Conservation (phyloP, 1,284 basidiomycete species). For the Fomitopsis pinicola region DNA sequence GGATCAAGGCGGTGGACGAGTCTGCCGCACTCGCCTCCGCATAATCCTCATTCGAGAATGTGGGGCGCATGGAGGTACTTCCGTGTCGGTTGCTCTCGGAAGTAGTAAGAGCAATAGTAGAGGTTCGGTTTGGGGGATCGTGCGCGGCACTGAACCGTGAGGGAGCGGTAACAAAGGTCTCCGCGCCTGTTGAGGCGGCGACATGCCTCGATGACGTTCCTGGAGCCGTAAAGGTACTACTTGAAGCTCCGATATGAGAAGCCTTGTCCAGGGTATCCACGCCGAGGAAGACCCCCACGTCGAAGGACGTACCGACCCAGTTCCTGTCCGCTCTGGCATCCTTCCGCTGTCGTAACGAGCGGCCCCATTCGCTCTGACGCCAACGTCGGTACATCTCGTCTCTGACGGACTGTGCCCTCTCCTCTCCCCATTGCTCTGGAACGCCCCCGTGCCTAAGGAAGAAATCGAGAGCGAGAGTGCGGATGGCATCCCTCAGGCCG, state of each 20-base stretch:
- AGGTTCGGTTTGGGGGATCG: not conserved
- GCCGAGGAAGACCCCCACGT: slow-evolving; percentile 65
- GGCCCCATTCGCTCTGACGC: slow-evolving; percentile 63
- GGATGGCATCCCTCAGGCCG: slow-evolving; percentile 42
- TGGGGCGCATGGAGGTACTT: slow-evolving; percentile 1
- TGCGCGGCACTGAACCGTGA: slow-evolving; percentile 15
- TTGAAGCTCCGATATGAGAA: slow-evolving; percentile 7
- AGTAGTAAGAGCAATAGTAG: not conserved
- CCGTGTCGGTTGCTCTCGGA: not conserved
- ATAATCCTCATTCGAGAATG: not conserved
- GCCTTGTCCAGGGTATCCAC: slow-evolving; percentile 43
- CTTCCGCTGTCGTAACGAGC: slow-evolving; percentile 37
- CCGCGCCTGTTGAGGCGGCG: slow-evolving; percentile 15
- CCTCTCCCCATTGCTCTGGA: slow-evolving; percentile 61
- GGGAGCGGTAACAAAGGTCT: slow-evolving; percentile 34
- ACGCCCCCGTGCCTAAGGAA: slow-evolving; percentile 61
- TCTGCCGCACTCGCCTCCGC: not conserved
- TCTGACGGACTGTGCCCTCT: slow-evolving; percentile 43
- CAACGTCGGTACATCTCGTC: slow-evolving; percentile 59
- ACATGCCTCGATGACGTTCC: not conserved
- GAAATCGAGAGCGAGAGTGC: slow-evolving; percentile 55
- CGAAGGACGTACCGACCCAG: slow-evolving; percentile 75
- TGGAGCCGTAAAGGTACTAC: slow-evolving; percentile 3
- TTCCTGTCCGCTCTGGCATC: slow-evolving; percentile 27
- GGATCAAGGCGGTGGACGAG: slow-evolving; percentile 16